phyloP scores from a whole-genome alignment of 2,329 filamentous ascomycete species.

The Diaporthe sp. region DNA sequence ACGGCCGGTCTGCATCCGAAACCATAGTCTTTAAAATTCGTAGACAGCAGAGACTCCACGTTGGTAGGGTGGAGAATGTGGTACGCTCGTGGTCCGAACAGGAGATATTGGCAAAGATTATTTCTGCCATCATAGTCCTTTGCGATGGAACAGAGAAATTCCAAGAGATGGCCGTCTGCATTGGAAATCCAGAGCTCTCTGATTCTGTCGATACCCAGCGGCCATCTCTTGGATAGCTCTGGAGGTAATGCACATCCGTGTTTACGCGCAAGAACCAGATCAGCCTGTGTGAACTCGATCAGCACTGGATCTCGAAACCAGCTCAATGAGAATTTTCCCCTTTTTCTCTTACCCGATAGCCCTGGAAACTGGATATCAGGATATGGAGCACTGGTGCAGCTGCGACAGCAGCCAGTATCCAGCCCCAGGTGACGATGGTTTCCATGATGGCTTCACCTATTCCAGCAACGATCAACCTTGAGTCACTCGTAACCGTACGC shows the following conservation, averaged over 20 bases:
- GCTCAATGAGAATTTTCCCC: not conserved
- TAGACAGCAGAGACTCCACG: slow-evolving; percentile 3
- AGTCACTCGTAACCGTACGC: not conserved
- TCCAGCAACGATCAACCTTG: not conserved
- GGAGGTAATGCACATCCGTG: not conserved
- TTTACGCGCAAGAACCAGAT: not conserved
- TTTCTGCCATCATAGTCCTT: not conserved
- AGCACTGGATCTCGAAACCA: not conserved
- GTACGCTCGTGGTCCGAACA: not conserved
- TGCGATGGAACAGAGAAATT: not conserved
- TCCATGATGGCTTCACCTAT: not conserved
- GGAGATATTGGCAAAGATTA: slow-evolving; percentile 4
- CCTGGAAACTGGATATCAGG: not conserved
- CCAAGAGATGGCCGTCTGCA: not conserved
- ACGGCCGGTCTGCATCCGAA: not conserved
- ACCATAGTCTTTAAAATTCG: slow-evolving; percentile 13
- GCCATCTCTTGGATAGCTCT: not conserved
- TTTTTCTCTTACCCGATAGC: not conserved
- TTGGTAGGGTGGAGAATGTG: slow-evolving; percentile 18
- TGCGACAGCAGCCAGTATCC: not conserved
- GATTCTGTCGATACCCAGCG: slow-evolving; percentile 1
- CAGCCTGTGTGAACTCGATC: not conserved
- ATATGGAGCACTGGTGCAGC: not conserved
- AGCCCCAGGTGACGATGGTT: not conserved
- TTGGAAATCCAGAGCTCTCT: not conserved